Base-by-base conservation (phyloP, 1,284 basidiomycete genomes). In the Apiotrichum akiyoshidainum region DNA sequence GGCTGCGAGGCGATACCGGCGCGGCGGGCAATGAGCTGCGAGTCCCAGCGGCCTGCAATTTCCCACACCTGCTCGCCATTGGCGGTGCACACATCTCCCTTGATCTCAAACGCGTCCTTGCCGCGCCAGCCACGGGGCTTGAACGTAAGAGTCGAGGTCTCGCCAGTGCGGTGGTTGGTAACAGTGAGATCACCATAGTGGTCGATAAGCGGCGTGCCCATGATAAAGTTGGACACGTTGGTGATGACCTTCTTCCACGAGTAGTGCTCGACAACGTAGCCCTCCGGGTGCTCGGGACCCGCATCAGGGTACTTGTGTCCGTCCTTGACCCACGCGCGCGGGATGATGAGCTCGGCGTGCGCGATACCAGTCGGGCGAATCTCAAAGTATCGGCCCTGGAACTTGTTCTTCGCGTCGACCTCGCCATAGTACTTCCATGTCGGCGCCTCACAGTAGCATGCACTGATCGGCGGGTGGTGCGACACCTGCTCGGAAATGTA, bases 381-480 rank as follows among this genome's bases (percentile, higher is more conserved):
- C 80, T 98, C 95, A 69, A 98, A 98, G 2, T 89, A 92, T 72
- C 94, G 92, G 42, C 95, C 95, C 83, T 91, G 89, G 75, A 96
- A 95, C 76, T 88, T 94, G 77, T 92, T 93, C 75, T 95, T 91
- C 5, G 72, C 68, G 54, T 77, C 75, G 55, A 88, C 89, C 81
- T 94, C 90, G 70, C 94, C 94, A 70, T 85, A 95, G 77, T 97
- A 97, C 62, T 87, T 84, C 93, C 93, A 98, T 41, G 80, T 79
- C 0, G 91, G 90, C 0, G 89, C 87, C 76, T 97, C 91, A 3
- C 89, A 89, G 85, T 90, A 94, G 75, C 94, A 98, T 10, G 95
- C 94, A n/a, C 91, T 94, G 58, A 97, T 93, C 0, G 95, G 95
- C 65, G 93, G 92, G 75, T 97, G 94, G 76, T 98, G 94, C 73